Evolutionary conservation across 2,329 filamentous ascomycete genomes (phyloP).

Genomic region (Colletotrichum cereale): DNA sequence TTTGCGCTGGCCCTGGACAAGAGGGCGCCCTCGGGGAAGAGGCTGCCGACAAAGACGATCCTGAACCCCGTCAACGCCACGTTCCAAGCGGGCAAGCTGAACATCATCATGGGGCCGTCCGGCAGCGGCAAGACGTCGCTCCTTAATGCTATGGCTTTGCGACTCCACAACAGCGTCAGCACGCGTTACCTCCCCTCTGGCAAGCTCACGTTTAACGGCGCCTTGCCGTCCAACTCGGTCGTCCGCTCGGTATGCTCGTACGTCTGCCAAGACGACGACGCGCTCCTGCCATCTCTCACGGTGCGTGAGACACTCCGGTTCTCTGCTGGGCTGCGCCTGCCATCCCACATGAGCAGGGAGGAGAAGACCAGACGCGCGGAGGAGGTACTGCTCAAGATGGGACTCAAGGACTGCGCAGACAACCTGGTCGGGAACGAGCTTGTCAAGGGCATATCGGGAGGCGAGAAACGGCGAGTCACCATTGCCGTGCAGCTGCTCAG

Average conservation of each 20-base stretch:
- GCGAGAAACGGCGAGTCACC: conserved; percentile 82
- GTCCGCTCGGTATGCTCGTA: conserved; percentile 81
- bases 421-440: conserved; percentile 79
- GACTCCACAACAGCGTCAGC: conserved; percentile 71
- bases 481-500: conserved; percentile 84
- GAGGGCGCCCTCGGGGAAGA: conserved; percentile 64
- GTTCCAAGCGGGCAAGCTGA: conserved; percentile 77
- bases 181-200: conserved; percentile 74
- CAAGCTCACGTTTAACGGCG: conserved; percentile 76
- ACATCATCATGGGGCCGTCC: conserved; percentile 85
- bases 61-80: conserved; percentile 75
- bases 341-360: conserved; percentile 75
- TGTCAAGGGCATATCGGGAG: conserved; percentile 83
- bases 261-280: conserved; percentile 84
- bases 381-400: conserved; percentile 79
- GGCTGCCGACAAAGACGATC: conserved; percentile 68
- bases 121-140: conserved; percentile 83
- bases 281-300: conserved; percentile 78
- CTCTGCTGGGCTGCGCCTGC: conserved; percentile 78
- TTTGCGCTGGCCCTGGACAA: conserved; percentile 77
- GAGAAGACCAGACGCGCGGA: conserved; percentile 78
- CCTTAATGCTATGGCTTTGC: conserved; percentile 78
- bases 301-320: conserved; percentile 81
- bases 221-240: conserved; percentile 75
- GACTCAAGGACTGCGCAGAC: conserved; percentile 82